phyloP scores from a whole-genome alignment of 2,329 filamentous ascomycete genomes.

The Colletotrichum higginsianum region DNA sequence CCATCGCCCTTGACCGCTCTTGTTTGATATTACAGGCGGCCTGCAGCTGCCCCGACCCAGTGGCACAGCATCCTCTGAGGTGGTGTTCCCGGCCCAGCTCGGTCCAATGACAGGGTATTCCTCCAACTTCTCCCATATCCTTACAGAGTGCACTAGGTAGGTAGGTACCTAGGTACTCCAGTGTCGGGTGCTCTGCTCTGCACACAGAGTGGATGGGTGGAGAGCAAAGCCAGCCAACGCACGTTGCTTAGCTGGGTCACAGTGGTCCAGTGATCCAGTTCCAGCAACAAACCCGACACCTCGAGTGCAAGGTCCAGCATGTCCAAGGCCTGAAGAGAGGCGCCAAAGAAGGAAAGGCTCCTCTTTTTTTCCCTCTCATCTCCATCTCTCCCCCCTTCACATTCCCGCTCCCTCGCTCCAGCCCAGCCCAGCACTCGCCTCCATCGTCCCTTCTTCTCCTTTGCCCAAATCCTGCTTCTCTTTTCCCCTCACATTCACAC shows the following conservation, averaged over 20 bases:
- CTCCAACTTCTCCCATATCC: background rate
- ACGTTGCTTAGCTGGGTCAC: slow-evolving; percentile 36
- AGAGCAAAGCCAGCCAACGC: slow-evolving; percentile 32
- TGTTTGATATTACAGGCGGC: slow-evolving; percentile 38
- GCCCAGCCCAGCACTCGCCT: slow-evolving; percentile 5
- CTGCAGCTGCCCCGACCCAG: slow-evolving; percentile 22
- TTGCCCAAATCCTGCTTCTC: slow-evolving; percentile 34
- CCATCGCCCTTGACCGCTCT: slow-evolving; percentile 41
- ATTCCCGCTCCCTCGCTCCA: slow-evolving; percentile 33
- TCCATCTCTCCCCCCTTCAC: slow-evolving; percentile 15
- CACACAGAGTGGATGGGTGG: slow-evolving; percentile 19
- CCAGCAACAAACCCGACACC: slow-evolving; percentile 15
- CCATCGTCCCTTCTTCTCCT: slow-evolving; percentile 22
- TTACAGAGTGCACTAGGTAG: too few species aligned
- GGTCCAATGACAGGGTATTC: background rate
- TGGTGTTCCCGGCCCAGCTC: background rate
- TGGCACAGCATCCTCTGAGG: background rate
- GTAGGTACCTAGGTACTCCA: background rate
- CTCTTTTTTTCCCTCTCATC: slow-evolving; percentile 11
- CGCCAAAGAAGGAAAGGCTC: slow-evolving; percentile 30
- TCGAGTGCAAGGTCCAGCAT: slow-evolving; percentile 18
- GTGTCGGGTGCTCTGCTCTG: background rate
- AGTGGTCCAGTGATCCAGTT: slow-evolving; percentile 28
- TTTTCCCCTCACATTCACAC: slow-evolving; percentile 43
- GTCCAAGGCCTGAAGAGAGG: slow-evolving; percentile 15